Percentiles rank a stretch among this genome's conserved stretches.
Conservation (phyloP, 768 basidiomycete genomes). For the Termitomyces sp. region DNA sequence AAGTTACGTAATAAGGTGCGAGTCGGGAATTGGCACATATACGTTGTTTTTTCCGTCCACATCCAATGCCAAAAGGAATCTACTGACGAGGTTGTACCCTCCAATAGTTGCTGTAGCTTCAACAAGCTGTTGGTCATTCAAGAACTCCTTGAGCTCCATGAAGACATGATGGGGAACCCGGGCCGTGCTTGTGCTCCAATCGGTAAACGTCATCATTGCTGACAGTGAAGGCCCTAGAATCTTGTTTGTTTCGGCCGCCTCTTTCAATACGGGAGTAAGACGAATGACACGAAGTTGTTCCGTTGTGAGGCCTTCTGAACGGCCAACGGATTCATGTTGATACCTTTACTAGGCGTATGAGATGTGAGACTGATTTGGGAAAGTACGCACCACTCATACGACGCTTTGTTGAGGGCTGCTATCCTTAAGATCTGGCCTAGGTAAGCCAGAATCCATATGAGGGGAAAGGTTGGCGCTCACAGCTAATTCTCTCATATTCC, state of each 20-base stretch:
- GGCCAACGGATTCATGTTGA: slow-evolving; percentile 26
- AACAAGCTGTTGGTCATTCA: slow-evolving; percentile 21
- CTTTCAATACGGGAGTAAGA: slow-evolving; percentile 13
- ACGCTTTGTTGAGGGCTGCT: slow-evolving; percentile 21
- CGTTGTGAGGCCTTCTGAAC: slow-evolving; percentile 24
- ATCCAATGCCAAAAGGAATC: slow-evolving; percentile 21
- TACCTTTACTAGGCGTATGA: slow-evolving; percentile 13
- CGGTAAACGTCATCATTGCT: slow-evolving; percentile 21
- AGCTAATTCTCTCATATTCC: slow-evolving; percentile 29
- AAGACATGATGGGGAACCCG: slow-evolving; percentile 20
- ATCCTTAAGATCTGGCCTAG: slow-evolving; percentile 20
- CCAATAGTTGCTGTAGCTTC: slow-evolving; percentile 22
- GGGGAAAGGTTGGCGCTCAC: slow-evolving; percentile 14
- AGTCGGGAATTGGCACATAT: slow-evolving; percentile 19
- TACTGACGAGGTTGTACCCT: slow-evolving; percentile 25
- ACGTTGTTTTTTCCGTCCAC: slow-evolving; percentile 23
- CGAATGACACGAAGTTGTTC: slow-evolving; percentile 21
- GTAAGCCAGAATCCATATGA: not conserved
- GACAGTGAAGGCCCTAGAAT: slow-evolving; percentile 19
- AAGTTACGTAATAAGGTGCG: not conserved
- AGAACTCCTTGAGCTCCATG: slow-evolving; percentile 15
- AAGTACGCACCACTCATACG: slow-evolving; percentile 22
- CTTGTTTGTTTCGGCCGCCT: slow-evolving; percentile 5
- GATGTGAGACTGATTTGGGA: not conserved
- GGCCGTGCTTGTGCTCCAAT: slow-evolving; percentile 21